Conservation (phyloP, 192 early-diverging fungal species). For the Spizellomyces punctatus region DNA sequence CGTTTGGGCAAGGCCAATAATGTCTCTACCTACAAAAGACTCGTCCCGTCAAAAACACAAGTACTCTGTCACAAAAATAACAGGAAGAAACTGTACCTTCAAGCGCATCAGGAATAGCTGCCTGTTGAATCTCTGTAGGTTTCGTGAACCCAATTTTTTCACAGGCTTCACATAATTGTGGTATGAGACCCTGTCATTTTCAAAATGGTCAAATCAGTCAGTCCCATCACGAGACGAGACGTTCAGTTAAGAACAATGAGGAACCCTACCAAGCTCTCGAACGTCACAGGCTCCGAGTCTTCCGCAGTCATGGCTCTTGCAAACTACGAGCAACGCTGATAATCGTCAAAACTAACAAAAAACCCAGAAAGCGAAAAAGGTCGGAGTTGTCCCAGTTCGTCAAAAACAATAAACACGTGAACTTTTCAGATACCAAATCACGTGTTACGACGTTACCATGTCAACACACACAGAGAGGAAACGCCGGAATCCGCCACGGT, state of each 20-base stretch:
- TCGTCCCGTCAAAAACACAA: too few species aligned
- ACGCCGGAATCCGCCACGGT: background rate
- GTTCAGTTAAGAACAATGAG: background rate
- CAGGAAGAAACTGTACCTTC: conserved; percentile 51
- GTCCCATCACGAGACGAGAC: too few species aligned
- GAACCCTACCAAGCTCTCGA: background rate
- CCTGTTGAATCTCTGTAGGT: conserved; percentile 90
- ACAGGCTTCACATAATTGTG: conserved; percentile 86
- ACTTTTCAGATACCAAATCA: too few species aligned
- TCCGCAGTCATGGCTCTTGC: background rate
- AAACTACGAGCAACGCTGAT: too few species aligned
- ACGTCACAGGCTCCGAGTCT: background rate
- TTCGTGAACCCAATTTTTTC: conserved; percentile 83
- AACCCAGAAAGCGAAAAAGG: too few species aligned
- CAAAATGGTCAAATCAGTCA: too few species aligned
- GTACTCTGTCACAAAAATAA: too few species aligned
- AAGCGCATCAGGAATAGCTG: conserved; percentile 89
- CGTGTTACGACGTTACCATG: too few species aligned
- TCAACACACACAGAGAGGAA: background rate
- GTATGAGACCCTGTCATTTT: conserved; percentile 67
- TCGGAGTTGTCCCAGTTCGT: too few species aligned
- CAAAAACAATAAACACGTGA: too few species aligned
- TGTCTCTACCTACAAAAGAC: conserved; percentile 65
- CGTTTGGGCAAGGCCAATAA: conserved; percentile 98
- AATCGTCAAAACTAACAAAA: too few species aligned